phyloP scores from a whole-genome alignment of 2,329 filamentous ascomycete species.

The Arachnopeziza araneosa region DNA sequence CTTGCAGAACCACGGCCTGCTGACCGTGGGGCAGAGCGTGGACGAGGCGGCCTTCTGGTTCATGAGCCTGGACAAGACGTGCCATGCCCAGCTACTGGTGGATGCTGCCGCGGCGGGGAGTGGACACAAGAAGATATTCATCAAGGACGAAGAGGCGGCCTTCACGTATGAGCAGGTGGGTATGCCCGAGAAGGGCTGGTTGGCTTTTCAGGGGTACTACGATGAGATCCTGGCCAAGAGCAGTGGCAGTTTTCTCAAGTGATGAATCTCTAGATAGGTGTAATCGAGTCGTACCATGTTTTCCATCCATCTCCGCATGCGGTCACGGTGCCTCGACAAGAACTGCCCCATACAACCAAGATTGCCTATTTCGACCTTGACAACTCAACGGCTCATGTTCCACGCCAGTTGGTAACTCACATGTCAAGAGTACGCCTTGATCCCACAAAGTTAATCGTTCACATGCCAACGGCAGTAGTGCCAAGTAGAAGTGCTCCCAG shows the following conservation, averaged over 20 bases:
- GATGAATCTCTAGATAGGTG: neutral
- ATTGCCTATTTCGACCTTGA: no score
- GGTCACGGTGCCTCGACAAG: no score
- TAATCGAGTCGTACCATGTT: no score
- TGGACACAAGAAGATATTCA: constrained; percentile 50
- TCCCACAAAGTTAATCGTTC: no score
- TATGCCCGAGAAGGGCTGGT: constrained; percentile 45
- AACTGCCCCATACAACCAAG: no score
- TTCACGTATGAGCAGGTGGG: constrained; percentile 64
- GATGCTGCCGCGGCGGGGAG: constrained; percentile 57
- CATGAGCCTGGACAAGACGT: constrained; percentile 42
- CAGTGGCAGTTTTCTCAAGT: constrained; percentile 41
- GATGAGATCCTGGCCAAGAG: constrained; percentile 48
- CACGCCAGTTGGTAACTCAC: no score
- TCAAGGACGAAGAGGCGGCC: constrained; percentile 55
- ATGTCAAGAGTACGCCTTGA: no score
- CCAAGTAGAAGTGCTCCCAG: no score
- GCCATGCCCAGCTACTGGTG: constrained; percentile 44
- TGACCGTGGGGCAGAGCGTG: constrained; percentile 40
- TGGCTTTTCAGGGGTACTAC: constrained; percentile 48
- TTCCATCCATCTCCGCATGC: no score
- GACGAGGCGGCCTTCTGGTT: constrained; percentile 51
- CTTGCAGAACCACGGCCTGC: constrained; percentile 47
- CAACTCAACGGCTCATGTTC: no score
- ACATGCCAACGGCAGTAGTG: no score